Percentiles rank a stretch among this genome's conserved stretches.
These are phyloP conservation scores for Sordariomycetes sp. DNA, from an alignment of 2,329 filamentous ascomycete species.

Conservation along the genomic window DNA sequence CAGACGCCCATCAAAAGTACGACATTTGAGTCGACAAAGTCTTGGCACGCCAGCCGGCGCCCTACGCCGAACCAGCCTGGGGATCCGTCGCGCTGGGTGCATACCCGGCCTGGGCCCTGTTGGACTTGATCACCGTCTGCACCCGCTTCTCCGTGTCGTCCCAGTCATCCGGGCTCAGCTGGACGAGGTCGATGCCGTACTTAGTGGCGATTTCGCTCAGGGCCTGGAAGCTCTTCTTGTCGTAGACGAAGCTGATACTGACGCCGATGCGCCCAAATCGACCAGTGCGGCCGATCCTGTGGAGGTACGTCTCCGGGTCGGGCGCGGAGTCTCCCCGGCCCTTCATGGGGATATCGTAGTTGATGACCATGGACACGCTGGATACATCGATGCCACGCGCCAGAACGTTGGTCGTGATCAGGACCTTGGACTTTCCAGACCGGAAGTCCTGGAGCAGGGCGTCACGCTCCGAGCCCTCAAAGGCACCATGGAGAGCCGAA, in stretches of 20 bases:
- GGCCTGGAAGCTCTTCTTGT: constrained; percentile 67
- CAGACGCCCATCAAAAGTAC: neutral
- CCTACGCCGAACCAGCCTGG: constrained; percentile 7
- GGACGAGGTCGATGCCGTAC: constrained; percentile 70
- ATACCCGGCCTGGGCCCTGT: constrained; percentile 41
- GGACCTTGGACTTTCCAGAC: constrained; percentile 75
- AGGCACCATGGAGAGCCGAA: constrained; percentile 75
- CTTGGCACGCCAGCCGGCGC: neutral
- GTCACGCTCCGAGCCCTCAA: constrained; percentile 76
- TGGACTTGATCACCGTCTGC: constrained; percentile 67
- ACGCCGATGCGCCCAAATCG: constrained; percentile 95
- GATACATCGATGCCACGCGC: constrained; percentile 88
- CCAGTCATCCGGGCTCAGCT: constrained; percentile 79
- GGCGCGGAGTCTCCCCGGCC: constrained; percentile 67
- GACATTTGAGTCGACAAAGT: neutral
- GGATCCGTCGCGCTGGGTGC: constrained; percentile 30
- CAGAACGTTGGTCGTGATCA: constrained; percentile 95
- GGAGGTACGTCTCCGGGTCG: constrained; percentile 90
- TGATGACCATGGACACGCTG: constrained; percentile 94
- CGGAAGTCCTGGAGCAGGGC: constrained; percentile 78
- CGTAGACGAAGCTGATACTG: constrained; percentile 87
- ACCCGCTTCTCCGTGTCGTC: constrained; percentile 76
- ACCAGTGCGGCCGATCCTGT: constrained; percentile 93
- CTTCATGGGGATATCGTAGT: constrained; percentile 79
- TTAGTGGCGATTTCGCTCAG: constrained; percentile 67